Evolutionary conservation across 169 alveolate species (phyloP).

Genomic region (Perkinsus marinus): DNA sequence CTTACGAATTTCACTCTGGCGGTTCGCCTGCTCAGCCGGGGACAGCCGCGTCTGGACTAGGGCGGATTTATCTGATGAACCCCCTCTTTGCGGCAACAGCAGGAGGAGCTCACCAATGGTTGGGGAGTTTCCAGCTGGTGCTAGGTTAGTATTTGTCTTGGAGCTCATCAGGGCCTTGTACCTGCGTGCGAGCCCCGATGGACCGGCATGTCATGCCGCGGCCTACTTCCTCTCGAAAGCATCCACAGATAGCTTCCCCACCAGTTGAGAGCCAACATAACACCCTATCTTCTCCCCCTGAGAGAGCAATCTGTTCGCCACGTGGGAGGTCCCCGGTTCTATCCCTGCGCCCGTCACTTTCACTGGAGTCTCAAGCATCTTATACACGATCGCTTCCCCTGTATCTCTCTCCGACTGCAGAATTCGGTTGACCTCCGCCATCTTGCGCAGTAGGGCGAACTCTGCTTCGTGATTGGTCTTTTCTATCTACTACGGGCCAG

Average conservation of each 20-base stretch:
- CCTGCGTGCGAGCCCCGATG: background rate
- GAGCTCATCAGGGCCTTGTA: background rate
- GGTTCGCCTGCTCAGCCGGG: background rate
- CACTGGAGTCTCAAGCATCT: background rate
- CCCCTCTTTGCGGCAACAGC: background rate
- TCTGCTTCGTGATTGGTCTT: background rate
- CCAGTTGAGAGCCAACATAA: background rate
- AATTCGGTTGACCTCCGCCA: background rate
- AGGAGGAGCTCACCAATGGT: too few species aligned
- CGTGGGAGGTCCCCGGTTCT: background rate
- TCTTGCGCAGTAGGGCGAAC: background rate
- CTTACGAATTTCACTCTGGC: background rate
- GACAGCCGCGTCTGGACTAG: background rate
- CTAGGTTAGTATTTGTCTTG: too few species aligned
- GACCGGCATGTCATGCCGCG: background rate
- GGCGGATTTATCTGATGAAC: background rate
- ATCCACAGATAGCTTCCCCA: background rate
- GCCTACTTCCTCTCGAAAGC: background rate
- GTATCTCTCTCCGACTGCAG: background rate
- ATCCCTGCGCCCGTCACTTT: background rate
- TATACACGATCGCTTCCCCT: background rate
- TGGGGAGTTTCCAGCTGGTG: too few species aligned
- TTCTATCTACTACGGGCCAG: background rate
- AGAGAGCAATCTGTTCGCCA: background rate
- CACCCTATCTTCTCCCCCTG: background rate